Conservation (phyloP, 2,329 filamentous ascomycete species). For the Ophiostoma ulmi region DNA sequence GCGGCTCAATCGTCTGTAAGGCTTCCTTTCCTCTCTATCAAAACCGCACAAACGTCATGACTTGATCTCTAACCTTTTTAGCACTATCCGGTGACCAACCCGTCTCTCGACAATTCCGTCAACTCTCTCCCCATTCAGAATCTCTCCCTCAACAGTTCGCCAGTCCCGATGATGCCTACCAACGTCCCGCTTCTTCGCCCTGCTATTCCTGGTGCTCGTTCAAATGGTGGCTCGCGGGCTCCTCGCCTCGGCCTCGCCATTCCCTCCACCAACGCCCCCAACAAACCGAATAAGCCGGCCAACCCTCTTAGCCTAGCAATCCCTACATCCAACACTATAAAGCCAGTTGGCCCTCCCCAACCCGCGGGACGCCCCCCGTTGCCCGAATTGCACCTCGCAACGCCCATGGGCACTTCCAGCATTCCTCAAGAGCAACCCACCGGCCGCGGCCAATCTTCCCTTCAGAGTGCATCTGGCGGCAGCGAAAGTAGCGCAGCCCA, state of each 20-base stretch:
- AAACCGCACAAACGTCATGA: not conserved
- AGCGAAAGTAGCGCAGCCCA: constrained; percentile 76
- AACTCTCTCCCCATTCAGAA: constrained; percentile 1
- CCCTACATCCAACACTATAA: constrained; percentile 76
- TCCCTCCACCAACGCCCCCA: constrained; percentile 67
- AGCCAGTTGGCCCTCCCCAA: constrained; percentile 58
- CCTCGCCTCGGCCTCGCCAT: constrained; percentile 85
- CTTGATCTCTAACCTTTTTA: not conserved
- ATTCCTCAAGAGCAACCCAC: constrained; percentile 63
- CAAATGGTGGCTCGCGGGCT: constrained; percentile 56
- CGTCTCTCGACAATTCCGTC: constrained; percentile 15
- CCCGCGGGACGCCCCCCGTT: constrained; percentile 53
- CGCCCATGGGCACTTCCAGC: constrained; percentile 75
- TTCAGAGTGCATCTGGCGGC: constrained; percentile 65
- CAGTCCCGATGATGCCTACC: constrained; percentile 60
- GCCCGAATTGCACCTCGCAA: constrained; percentile 78
- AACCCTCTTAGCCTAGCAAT: constrained; percentile 67
- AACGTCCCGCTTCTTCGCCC: constrained; percentile 77
- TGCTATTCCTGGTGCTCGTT: constrained; percentile 57
- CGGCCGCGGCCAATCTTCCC: constrained; percentile 51
- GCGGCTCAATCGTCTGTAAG: constrained; percentile 23
- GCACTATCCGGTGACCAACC: constrained; percentile 10
- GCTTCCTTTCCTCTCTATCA: not conserved
- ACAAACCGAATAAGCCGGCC: constrained; percentile 57
- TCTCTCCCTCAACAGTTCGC: constrained; percentile 34